These are phyloP conservation scores for Candida sanyiensis DNA, from an alignment of 805 yeast species.

Conservation along the genomic window DNA sequence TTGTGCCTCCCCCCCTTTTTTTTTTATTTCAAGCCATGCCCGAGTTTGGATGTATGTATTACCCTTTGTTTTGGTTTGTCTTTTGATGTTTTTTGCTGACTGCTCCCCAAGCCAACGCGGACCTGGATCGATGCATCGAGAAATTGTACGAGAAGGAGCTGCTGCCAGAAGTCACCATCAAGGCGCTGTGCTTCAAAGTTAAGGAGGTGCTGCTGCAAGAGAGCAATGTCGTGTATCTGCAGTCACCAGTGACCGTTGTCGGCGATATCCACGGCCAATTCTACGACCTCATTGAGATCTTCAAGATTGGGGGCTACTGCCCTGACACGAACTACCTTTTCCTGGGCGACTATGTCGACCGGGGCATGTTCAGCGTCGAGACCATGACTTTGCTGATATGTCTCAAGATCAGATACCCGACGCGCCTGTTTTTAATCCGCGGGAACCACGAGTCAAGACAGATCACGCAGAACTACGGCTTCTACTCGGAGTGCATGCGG, in stretches of 20 bases:
- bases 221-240: constrained; percentile 79
- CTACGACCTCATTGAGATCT: constrained; percentile 87
- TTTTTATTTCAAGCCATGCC: neutral
- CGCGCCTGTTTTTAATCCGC: constrained; percentile 71
- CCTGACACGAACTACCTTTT: constrained; percentile 93
- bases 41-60: neutral
- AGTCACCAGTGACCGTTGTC: constrained; percentile 88
- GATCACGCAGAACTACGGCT: constrained; percentile 95
- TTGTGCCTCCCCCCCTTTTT: no score
- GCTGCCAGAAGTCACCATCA: constrained; percentile 64
- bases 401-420: constrained; percentile 82
- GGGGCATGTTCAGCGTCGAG: constrained; percentile 91
- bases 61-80: neutral
- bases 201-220: constrained; percentile 76
- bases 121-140: constrained; percentile 69
- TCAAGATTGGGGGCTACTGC: constrained; percentile 86
- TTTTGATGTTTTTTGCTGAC: no score
- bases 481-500: constrained; percentile 87
- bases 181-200: constrained; percentile 70
- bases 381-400: constrained; percentile 81
- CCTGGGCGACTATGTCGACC: constrained; percentile 92
- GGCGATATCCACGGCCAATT: constrained; percentile 98
- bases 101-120: constrained; percentile 26
- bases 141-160: constrained; percentile 56
- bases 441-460: constrained; percentile 98